A percentile compares a stretch with the other conserved stretches of the same genome.
phyloP scores from a whole-genome alignment of 1,284 basidiomycete genomes.

The Sanghuangporus sanghuang region DNA sequence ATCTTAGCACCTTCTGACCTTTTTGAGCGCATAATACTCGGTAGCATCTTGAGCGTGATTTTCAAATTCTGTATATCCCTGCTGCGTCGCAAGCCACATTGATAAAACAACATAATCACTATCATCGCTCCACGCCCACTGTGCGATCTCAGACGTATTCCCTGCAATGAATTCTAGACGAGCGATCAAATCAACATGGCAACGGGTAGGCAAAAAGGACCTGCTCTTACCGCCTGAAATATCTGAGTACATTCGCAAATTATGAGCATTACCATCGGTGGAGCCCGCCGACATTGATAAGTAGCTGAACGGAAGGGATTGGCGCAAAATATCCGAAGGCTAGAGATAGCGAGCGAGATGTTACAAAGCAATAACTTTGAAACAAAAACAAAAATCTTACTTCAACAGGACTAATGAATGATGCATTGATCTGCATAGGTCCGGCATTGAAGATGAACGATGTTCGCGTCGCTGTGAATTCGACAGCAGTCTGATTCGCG shows the following conservation, averaged over 20 bases:
- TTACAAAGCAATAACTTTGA: too few relatives aligned
- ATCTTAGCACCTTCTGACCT: conserved; percentile 19
- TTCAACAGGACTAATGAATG: conserved; percentile 37
- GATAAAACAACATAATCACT: conserved; percentile 27
- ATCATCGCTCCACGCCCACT: conserved; percentile 26
- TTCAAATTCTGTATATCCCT: conserved; percentile 29
- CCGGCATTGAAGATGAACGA: conserved; percentile 32
- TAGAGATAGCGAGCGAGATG: neutral
- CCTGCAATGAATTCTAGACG: conserved; percentile 32
- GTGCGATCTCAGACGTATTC: conserved; percentile 25
- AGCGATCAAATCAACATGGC: neutral
- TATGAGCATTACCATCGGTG: conserved; percentile 20
- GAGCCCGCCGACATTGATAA: conserved; percentile 21
- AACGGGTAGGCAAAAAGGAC: conserved; percentile 25
- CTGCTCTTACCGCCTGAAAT: conserved; percentile 11
- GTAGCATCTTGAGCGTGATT: conserved; percentile 29
- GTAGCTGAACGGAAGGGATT: conserved; percentile 31
- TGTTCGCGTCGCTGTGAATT: conserved; percentile 33
- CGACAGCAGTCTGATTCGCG: conserved; percentile 1
- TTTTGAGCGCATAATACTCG: conserved; percentile 30
- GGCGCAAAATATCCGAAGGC: conserved; percentile 24
- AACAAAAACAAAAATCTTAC: conserved; percentile 19
- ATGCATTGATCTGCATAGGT: conserved; percentile 32
- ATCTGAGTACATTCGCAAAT: conserved; percentile 22
- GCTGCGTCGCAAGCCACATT: conserved; percentile 30